Percentiles rank a stretch among this genome's conserved stretches.
Evolutionary conservation across 2,329 filamentous ascomycete species (phyloP).

Genomic region (Diaporthe sp.): DNA sequence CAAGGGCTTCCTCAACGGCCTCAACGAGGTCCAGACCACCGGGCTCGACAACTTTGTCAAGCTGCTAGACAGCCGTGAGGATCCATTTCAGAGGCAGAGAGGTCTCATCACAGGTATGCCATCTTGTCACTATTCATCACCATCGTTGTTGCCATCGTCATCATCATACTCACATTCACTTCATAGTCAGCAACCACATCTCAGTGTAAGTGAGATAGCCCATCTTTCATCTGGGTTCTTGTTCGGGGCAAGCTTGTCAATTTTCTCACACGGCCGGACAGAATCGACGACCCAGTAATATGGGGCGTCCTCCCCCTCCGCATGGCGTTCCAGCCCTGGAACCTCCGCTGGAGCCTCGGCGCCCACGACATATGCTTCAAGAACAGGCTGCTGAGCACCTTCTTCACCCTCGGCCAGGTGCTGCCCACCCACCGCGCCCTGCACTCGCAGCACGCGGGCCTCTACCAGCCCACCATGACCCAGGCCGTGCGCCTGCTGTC

Average conservation of each 20-base stretch:
- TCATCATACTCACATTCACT: constrained; percentile 35
- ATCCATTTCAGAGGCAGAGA: constrained; percentile 75
- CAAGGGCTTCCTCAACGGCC: constrained; percentile 79
- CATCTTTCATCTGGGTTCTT: background rate
- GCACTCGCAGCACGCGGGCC: constrained; percentile 84
- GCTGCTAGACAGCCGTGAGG: constrained; percentile 79
- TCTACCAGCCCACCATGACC: constrained; percentile 90
- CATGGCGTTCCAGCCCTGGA: constrained; percentile 79
- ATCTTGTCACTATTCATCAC: constrained; percentile 21
- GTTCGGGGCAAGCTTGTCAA: background rate
- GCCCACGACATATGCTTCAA: constrained; percentile 97
- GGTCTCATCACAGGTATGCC: constrained; percentile 85
- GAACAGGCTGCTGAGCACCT: constrained; percentile 80
- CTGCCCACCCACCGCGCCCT: constrained; percentile 87
- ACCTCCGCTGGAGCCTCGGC: constrained; percentile 89
- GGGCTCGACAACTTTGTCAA: constrained; percentile 83
- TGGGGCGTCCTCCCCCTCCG: constrained; percentile 89
- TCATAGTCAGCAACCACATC: constrained; percentile 85
- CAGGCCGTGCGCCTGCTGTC: constrained; percentile 90
- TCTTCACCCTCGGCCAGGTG: constrained; percentile 92
- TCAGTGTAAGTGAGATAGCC: constrained; percentile 78
- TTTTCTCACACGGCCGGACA: constrained; percentile 55
- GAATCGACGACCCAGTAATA: constrained; percentile 92
- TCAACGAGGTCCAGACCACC: constrained; percentile 82
- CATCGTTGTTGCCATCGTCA: background rate